These are phyloP conservation scores for Trifolium dubium DNA, from an alignment of 306 rosid species.

Conservation along the genomic window DNA sequence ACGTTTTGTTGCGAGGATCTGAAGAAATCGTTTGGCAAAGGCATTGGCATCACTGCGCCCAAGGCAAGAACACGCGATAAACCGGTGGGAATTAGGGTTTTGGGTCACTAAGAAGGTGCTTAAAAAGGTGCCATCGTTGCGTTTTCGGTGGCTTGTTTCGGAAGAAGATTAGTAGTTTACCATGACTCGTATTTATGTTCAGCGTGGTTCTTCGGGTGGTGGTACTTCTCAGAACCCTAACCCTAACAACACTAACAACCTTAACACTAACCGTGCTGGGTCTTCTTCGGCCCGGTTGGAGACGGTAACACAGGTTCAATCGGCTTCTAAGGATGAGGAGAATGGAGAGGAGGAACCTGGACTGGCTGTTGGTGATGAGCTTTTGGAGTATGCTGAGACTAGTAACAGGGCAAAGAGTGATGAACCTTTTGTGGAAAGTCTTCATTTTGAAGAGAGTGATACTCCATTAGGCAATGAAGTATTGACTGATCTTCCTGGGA, in stretches of 20 bases:
- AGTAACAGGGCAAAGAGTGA: slow-evolving; percentile 60
- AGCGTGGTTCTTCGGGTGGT: slow-evolving; percentile 65
- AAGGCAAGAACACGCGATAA: slow-evolving; percentile 95
- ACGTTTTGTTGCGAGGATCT: slow-evolving; percentile 76
- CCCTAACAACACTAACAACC: not conserved
- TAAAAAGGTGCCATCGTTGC: not conserved
- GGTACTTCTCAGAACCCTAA: slow-evolving; percentile 65
- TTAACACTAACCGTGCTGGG: slow-evolving; percentile 46
- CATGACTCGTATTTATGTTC: slow-evolving; percentile 86
- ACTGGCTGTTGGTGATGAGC: slow-evolving; percentile 54
- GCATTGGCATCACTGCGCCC: slow-evolving; percentile 85
- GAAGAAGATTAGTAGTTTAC: not conserved
- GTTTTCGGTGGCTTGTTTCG: slow-evolving; percentile 8
- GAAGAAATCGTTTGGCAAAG: slow-evolving; percentile 73
- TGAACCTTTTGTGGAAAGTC: slow-evolving; percentile 49
- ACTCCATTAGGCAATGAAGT: slow-evolving; percentile 39
- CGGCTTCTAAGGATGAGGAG: slow-evolving; percentile 66
- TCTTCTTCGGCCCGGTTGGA: slow-evolving; percentile 61
- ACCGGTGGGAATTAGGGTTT: slow-evolving; percentile 39
- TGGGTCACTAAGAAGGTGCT: slow-evolving; percentile 37
- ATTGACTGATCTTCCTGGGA: slow-evolving; percentile 48
- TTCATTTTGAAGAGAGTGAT: slow-evolving; percentile 54
- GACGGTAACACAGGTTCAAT: slow-evolving; percentile 43
- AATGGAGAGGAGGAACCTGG: slow-evolving; percentile 56
- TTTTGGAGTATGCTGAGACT: slow-evolving; percentile 49